These are phyloP conservation scores for Eucalyptus marginata DNA, from an alignment of 345 rosid genomes.

Conservation along the genomic window DNA sequence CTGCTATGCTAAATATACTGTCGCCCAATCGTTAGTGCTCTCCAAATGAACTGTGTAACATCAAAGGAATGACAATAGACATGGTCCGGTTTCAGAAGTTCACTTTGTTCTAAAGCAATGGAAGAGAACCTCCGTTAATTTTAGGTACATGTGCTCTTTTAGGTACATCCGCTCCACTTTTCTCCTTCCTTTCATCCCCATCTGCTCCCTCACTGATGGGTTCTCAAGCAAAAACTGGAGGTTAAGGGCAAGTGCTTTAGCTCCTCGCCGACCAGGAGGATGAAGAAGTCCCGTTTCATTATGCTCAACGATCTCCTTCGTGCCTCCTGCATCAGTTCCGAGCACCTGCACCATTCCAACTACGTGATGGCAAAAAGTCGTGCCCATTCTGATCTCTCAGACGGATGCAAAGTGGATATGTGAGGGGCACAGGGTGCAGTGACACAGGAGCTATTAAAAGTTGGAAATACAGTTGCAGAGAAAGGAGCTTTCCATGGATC, in stretches of 20 bases:
- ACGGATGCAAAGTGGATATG: not conserved
- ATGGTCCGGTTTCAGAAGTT: not conserved
- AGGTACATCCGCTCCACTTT: conserved; percentile 47
- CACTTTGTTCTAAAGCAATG: not conserved
- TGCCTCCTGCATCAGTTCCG: conserved; percentile 89
- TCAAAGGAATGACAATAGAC: not conserved
- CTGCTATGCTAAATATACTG: not conserved
- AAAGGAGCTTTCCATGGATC: not conserved
- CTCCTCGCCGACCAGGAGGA: conserved; percentile 45
- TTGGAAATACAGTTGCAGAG: not conserved
- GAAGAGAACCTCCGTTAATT: conserved; percentile 52
- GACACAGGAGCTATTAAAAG: not conserved
- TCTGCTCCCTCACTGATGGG: conserved; percentile 23
- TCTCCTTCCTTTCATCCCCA: conserved; percentile 61
- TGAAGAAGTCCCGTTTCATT: conserved; percentile 79
- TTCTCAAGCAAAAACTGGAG: conserved; percentile 40
- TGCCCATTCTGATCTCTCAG: not conserved
- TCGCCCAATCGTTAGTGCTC: not conserved
- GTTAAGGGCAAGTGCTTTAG: conserved; percentile 39
- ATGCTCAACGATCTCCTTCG: conserved; percentile 66
- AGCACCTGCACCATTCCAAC: conserved; percentile 35
- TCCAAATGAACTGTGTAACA: not conserved
- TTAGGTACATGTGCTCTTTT: conserved; percentile 80
- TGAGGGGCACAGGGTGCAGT: not conserved
- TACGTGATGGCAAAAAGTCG: not conserved